Evolutionary conservation across 2,329 filamentous ascomycete genomes (phyloP).

Genomic region (Penicillium sumatraense): DNA sequence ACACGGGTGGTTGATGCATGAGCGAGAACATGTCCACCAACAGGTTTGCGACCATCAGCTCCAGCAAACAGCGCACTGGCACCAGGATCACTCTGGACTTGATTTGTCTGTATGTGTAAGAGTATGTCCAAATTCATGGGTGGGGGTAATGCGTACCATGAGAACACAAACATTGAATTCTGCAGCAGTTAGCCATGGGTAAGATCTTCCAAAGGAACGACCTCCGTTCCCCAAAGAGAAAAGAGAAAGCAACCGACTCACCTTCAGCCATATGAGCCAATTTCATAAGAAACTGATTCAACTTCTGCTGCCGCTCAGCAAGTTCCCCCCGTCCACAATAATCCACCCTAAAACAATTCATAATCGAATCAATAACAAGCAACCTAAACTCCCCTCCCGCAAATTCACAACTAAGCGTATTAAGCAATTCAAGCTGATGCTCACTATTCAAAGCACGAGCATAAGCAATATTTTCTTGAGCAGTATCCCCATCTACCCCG

Average conservation of each 20-base stretch:
- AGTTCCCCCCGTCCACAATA: constrained; percentile 70
- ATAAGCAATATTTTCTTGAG: constrained; percentile 70
- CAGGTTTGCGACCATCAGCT: constrained; percentile 69
- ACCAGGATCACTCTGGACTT: constrained; percentile 72
- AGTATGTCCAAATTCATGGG: too few relatives aligned
- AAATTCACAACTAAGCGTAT: constrained; percentile 65
- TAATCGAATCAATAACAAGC: constrained; percentile 71
- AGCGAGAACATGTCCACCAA: constrained; percentile 70
- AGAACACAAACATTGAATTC: constrained; percentile 71
- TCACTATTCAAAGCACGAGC: constrained; percentile 69
- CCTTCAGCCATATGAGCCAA: constrained; percentile 68
- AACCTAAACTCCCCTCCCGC: constrained; percentile 67
- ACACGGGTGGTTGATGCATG: constrained; percentile 71
- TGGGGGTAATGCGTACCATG: too few relatives aligned
- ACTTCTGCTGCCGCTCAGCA: constrained; percentile 69
- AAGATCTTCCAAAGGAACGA: not conserved
- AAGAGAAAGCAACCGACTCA: constrained; percentile 28
- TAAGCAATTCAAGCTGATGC: constrained; percentile 67
- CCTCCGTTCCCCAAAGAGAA: too few relatives aligned
- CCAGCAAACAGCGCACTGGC: constrained; percentile 70
- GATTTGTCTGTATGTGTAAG: constrained; percentile 60
- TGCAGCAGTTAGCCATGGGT: constrained; percentile 25
- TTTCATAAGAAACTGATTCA: constrained; percentile 68
- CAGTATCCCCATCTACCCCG: constrained; percentile 61
- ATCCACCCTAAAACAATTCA: constrained; percentile 71